Evolutionary conservation across 495 filamentous ascomycete genomes (phyloP).

Genomic region (Penicillium odoratum): DNA sequence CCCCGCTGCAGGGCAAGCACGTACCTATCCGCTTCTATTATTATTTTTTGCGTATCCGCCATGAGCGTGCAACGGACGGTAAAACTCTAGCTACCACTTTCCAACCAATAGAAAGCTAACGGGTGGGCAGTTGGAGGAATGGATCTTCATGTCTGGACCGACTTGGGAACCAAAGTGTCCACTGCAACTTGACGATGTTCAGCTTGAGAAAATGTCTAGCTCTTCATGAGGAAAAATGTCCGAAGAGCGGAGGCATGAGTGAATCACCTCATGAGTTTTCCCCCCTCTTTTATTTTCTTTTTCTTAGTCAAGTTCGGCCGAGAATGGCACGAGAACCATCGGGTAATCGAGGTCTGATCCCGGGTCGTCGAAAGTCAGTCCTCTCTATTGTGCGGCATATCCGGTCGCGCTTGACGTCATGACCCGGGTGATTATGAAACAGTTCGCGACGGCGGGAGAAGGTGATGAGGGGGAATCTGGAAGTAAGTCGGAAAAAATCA

Average conservation of each 20-base stretch:
- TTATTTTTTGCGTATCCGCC: constrained; percentile 15
- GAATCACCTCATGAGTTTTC: neutral
- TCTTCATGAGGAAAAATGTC: neutral
- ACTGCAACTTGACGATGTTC: constrained; percentile 6
- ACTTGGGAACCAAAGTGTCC: constrained; percentile 16
- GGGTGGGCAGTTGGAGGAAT: constrained; percentile 16
- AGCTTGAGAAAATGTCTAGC: neutral
- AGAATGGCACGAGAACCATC: neutral
- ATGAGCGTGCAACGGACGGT: neutral
- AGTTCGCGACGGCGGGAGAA: neutral
- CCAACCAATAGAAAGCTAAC: constrained; percentile 15
- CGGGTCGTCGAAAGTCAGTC: constrained; percentile 7
- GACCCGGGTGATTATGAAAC: constrained; percentile 6
- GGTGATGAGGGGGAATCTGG: neutral
- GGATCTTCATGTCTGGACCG: constrained; percentile 24
- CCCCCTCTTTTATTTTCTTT: neutral
- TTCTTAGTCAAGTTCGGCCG: constrained; percentile 7
- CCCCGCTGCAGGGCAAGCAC: constrained; percentile 22
- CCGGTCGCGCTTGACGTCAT: constrained; percentile 20
- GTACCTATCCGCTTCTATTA: constrained; percentile 26
- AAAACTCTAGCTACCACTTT: constrained; percentile 2
- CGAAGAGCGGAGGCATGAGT: neutral
- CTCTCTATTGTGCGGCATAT: constrained; percentile 7
- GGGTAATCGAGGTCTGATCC: constrained; percentile 26
- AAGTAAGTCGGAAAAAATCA: neutral